phyloP scores from a whole-genome alignment of 768 basidiomycete genomes.

The Lactifluus hygrophoroides region DNA sequence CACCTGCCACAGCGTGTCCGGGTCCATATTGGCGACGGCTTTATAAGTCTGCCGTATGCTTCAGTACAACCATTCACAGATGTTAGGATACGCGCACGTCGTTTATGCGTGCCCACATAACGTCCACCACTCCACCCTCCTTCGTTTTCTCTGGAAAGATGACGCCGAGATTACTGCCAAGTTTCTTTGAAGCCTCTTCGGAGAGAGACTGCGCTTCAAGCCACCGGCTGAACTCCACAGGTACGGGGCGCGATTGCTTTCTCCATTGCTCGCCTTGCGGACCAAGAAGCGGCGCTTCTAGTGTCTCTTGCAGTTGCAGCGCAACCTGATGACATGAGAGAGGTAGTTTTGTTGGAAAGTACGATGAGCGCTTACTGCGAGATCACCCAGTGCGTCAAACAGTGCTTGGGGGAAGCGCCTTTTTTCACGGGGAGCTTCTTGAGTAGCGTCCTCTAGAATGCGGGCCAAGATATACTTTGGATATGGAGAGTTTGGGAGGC shows the following conservation, averaged over 20 bases:
- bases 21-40: slow-evolving; percentile 2
- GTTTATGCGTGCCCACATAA: slow-evolving; percentile 59
- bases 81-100: slow-evolving; percentile 32
- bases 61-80: slow-evolving; percentile 3
- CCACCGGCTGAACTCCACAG: slow-evolving; percentile 58
- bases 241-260: slow-evolving; percentile 40
- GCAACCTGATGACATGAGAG: slow-evolving; percentile 37
- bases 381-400: slow-evolving; percentile 77
- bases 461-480: slow-evolving; percentile 58
- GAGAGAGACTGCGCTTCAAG: slow-evolving; percentile 60
- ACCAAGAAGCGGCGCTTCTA: slow-evolving; percentile 55
- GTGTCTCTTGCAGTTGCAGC: slow-evolving; percentile 54
- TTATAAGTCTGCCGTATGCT: slow-evolving; percentile 6
- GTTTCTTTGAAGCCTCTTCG: slow-evolving; percentile 42
- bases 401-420: slow-evolving; percentile 71
- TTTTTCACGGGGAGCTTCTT: slow-evolving; percentile 64
- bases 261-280: slow-evolving; percentile 48
- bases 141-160: slow-evolving; percentile 52
- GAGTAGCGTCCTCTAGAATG: slow-evolving; percentile 60
- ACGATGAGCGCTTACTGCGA: slow-evolving; percentile 45
- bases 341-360: not conserved
- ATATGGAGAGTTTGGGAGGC: slow-evolving; percentile 62
- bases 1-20: slow-evolving; percentile 14
- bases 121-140: slow-evolving; percentile 40
- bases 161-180: slow-evolving; percentile 43